phyloP scores from a whole-genome alignment of 257 asterid genomes.

The Nicotiana undulata region DNA sequence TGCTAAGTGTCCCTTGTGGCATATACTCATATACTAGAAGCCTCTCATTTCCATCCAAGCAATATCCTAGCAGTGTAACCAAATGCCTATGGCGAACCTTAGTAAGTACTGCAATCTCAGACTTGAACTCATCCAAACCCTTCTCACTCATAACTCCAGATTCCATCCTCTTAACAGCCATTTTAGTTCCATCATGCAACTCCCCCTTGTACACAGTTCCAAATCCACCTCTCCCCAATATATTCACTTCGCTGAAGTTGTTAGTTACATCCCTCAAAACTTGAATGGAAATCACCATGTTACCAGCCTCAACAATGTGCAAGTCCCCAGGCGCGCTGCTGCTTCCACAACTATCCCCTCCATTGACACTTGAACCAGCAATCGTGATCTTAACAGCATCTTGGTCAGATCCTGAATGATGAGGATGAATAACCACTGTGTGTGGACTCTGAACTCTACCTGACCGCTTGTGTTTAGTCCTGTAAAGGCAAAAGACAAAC shows the following conservation, averaged over 20 bases:
- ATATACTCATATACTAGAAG: constrained; percentile 3
- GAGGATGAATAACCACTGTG: constrained; percentile 9
- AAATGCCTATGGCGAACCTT: constrained; percentile 20
- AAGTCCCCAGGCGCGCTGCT: constrained; percentile 11
- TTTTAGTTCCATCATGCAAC: constrained; percentile 14
- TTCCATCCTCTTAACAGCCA: constrained; percentile 19
- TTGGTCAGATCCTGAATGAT: constrained; percentile 12
- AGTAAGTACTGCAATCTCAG: constrained; percentile 15
- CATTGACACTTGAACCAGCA: constrained; percentile 8
- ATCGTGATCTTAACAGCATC: constrained; percentile 2
- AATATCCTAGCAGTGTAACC: constrained; percentile 19
- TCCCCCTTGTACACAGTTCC: constrained; percentile 6
- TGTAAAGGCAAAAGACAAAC: not conserved
- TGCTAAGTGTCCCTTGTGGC: constrained; percentile 17
- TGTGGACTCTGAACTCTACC: constrained; percentile 4
- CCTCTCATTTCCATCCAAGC: constrained; percentile 13
- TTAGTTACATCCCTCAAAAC: constrained; percentile 5
- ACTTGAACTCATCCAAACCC: constrained; percentile 17
- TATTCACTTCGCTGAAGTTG: constrained; percentile 3
- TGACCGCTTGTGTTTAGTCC: not conserved
- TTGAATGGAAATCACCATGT: constrained; percentile 9
- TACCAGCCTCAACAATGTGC: constrained; percentile 12
- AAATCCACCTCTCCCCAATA: constrained; percentile 11
- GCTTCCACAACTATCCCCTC: constrained; percentile 10
- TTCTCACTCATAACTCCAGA: constrained; percentile 19